Base-by-base conservation (phyloP, 1,139 yeast genomes). In the Diutina sp. region DNA sequence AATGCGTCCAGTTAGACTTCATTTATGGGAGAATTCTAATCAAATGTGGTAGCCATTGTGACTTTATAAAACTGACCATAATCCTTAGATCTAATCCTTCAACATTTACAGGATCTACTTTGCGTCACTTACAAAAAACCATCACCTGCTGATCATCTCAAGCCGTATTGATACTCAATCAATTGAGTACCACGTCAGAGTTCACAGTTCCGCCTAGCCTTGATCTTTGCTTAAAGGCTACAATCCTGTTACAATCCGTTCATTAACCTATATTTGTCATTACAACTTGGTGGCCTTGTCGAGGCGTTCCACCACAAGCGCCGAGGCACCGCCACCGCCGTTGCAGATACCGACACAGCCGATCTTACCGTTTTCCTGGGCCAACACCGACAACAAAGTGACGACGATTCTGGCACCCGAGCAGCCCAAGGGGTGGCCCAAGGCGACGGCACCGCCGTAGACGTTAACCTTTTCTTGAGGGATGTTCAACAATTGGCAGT, bases 381-480 rank as follows among this genome's bases (percentile, higher is more conserved):
- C 64, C 68, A 93, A 80, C 14, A 90, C 85, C 58, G 87, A 80
- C 60, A 84, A 70, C 71, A 93, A 79, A 54, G 98, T 93, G 63
- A 88, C 90, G 59, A 91, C 81, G 66, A 93, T 82, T 78, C 99
- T 86, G 52, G 98, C 97, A 71, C 99, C 99, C 25, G 96, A 87
- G 76, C 97, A 89, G 59, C 98, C 99, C 67, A 93, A 81, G 66
- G 99, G 98, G 71, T 93, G 98, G 56, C 98, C 98, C 64, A 93
- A 71, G 55, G 97, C 98, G 61, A 93, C 98, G 51, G 98, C 98
- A 72, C 98, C 99, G 72, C 99, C 99, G 71, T 91, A 91, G 58
- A 85, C 95, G 68, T 93, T 93, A 61, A 91, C 83, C 75, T 89
- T 90, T 56, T 80, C 79, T 44, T 76, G 73, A 58, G 84, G 80